Base-by-base conservation (phyloP, 2,329 filamentous ascomycete genomes). In the Akanthomyces lecanii region DNA sequence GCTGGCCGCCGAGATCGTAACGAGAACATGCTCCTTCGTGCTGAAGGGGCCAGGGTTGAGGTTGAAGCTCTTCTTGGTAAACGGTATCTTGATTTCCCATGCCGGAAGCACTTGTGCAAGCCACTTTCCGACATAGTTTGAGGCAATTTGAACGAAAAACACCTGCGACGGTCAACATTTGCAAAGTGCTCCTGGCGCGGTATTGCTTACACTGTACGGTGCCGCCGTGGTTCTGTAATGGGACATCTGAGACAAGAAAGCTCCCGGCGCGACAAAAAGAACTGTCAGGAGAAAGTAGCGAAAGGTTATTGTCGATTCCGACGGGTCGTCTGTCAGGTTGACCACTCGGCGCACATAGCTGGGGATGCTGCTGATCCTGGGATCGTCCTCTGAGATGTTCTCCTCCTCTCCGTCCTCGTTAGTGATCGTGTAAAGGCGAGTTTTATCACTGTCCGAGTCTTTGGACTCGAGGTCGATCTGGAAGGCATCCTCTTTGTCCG, bases 131-230 rank as follows among this genome's bases (percentile, higher is more conserved):
- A 79, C 76, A 62, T 85, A 85, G 67, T 84, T 83, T 53, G 78
- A 82, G 0, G 82, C 82, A 56, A 85, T 83, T 67, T 85, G 82
- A 38, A 87, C 84, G 65, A 87, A 87, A 70, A 86, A 86, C 7
- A 54, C 48, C 57, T 61, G 23, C 6, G 10, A n/a, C 23, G 5
- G 18, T 53, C 28, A 52, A 36, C 25, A 33, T 18, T 10, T 40
- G 18, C 11, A 7, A 38, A 42, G 5, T 25, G 10, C 28, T n/a
- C 0, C 16, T 6, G 25, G 6, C 12, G 5, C 30, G 30, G 30
- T 28, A 33, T 16, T 33, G 7, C 57, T 33, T 53, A 87, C 79
- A 0, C 83, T 85, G 68, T 86, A 87, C 0, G 81, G 80, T 0
- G 82, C 81, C 50, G 78, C 79, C 0, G 84, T 86, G 1, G 84